Evolutionary conservation across 768 basidiomycete species (phyloP), one percentile per base, ranked within the genome.

Genomic region (Mrakia frigida): DNA sequence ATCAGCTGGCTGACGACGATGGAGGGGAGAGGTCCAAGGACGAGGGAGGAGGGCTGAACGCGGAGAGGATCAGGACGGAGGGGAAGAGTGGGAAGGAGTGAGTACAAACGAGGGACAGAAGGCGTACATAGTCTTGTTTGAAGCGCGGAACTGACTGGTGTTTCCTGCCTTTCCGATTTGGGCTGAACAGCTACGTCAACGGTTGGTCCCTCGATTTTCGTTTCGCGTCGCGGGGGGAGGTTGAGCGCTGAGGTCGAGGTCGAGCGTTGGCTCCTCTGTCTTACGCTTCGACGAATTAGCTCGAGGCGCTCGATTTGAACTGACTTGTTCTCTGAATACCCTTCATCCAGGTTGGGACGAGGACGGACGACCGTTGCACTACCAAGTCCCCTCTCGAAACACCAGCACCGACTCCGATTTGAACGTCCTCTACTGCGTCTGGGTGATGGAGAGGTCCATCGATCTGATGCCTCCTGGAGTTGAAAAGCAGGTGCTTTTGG

Each of bases 361-460:
- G 50, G 63, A 43, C 14, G 77, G 77, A 13, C 73, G 77, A 59
- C 77, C 77, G 16, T 46, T 78, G 6, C 77, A 78, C 61, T 78
- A 78, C 31, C 77, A 78, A 41, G 77, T 78, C 6, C 77, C 77
- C 18, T 74, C 77, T n/a, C 25, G 73, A 31, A 78, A 78, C 43
- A 73, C 74, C 31, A 60, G 53, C 25, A 74, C 37, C 14, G 67
- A 78, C 59, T 60, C 77, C n/a, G 73, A 41, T 13, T 67, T 78
- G 43, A 78, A 78, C 60, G 56, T 78, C 59, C 65, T 69, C 31
- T 77, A 77, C 65, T 77, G 76, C 52, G 77, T 68, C 9, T 78
- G 77, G 77, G 53, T 78, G 28, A 78, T 78, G 77, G 77, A 78
- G 43, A 56, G 74, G 6, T 65, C 63, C 10, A 77, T 77, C 60